These are phyloP conservation scores for Yamadazyma atmosphaerica DNA, from an alignment of 1,139 yeast species.

Conservation along the genomic window DNA sequence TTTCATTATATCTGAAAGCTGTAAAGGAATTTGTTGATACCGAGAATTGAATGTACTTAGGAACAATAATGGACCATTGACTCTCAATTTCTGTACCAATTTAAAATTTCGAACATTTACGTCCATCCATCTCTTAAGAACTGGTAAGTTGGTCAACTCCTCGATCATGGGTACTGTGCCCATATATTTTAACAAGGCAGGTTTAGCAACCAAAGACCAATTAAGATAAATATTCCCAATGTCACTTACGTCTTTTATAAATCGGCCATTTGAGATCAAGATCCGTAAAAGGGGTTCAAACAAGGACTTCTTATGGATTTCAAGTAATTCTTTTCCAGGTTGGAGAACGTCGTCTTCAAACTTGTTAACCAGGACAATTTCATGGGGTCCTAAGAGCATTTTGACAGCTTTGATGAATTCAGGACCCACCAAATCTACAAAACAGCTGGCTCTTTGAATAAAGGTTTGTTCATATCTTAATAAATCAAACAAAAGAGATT, in stretches of 20 bases:
- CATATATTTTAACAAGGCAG: slow-evolving; percentile 61
- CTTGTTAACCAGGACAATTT: slow-evolving; percentile 35
- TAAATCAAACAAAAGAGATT: slow-evolving; percentile 76
- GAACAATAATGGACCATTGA: slow-evolving; percentile 61
- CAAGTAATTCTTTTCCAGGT: slow-evolving; percentile 62
- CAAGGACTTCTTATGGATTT: slow-evolving; percentile 55
- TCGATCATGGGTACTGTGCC: slow-evolving; percentile 39
- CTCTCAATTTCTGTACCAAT: slow-evolving; percentile 43
- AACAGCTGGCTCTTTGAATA: slow-evolving; percentile 65
- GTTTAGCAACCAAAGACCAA: slow-evolving; percentile 61
- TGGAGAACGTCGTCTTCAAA: slow-evolving; percentile 63
- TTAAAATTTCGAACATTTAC: slow-evolving; percentile 40
- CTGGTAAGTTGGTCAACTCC: slow-evolving; percentile 39
- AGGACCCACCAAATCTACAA: slow-evolving; percentile 52
- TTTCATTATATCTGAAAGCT: slow-evolving; percentile 59
- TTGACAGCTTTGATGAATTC: slow-evolving; percentile 50
- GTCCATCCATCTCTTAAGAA: slow-evolving; percentile 54
- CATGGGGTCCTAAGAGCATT: slow-evolving; percentile 36
- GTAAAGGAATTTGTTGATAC: slow-evolving; percentile 68
- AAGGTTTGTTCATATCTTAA: slow-evolving; percentile 76
- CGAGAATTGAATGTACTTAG: slow-evolving; percentile 78
- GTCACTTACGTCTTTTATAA: slow-evolving; percentile 48
- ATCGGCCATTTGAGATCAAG: slow-evolving; percentile 59
- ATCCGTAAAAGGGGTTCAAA: slow-evolving; percentile 52
- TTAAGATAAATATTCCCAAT: slow-evolving; percentile 63